Evolutionary conservation across 1,284 basidiomycete genomes (phyloP).

Genomic region (Pseudozyma tsukubaensis): DNA sequence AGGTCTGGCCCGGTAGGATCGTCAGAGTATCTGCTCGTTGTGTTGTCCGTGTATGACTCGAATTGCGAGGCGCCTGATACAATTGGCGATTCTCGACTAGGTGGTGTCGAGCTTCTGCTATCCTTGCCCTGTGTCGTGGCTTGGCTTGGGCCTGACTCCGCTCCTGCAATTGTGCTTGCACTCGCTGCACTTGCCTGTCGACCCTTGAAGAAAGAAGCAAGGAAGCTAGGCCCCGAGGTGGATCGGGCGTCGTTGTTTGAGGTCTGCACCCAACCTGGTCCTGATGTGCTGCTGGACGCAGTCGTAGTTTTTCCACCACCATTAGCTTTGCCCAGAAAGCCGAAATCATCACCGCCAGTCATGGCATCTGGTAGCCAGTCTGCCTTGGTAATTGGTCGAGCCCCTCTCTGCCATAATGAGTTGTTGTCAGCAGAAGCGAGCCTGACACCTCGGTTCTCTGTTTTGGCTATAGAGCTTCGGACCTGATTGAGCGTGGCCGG

Average conservation of each 20-base stretch:
- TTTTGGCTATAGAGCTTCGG: slow-evolving; percentile 20
- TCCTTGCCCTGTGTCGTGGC: slow-evolving; percentile 3
- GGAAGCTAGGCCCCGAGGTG: slow-evolving; percentile 25
- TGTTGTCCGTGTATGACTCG: slow-evolving; percentile 28
- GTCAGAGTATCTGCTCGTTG: slow-evolving; percentile 27
- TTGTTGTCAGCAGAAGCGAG: slow-evolving; percentile 23
- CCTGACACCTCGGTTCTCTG: slow-evolving; percentile 33
- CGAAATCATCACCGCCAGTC: slow-evolving; percentile 10
- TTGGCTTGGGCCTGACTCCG: background rate
- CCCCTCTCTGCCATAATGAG: slow-evolving; percentile 25
- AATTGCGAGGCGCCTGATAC: slow-evolving; percentile 8
- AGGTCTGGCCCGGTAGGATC: slow-evolving; percentile 43
- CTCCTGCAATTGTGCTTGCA: background rate
- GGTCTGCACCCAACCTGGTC: slow-evolving; percentile 45
- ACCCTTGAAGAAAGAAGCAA: slow-evolving; percentile 40
- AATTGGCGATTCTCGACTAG: slow-evolving; percentile 9
- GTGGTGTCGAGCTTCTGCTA: slow-evolving; percentile 13
- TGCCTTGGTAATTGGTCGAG: slow-evolving; percentile 21
- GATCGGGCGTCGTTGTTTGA: slow-evolving; percentile 34
- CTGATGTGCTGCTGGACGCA: slow-evolving; percentile 12
- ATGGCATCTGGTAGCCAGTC: slow-evolving; percentile 30
- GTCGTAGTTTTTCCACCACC: background rate
- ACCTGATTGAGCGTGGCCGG: slow-evolving; percentile 21
- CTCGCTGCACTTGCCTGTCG: slow-evolving; percentile 24
- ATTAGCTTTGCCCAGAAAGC: background rate